Conservation (phyloP, 176 grass and related monocot species). For the Cocos nucifera region DNA sequence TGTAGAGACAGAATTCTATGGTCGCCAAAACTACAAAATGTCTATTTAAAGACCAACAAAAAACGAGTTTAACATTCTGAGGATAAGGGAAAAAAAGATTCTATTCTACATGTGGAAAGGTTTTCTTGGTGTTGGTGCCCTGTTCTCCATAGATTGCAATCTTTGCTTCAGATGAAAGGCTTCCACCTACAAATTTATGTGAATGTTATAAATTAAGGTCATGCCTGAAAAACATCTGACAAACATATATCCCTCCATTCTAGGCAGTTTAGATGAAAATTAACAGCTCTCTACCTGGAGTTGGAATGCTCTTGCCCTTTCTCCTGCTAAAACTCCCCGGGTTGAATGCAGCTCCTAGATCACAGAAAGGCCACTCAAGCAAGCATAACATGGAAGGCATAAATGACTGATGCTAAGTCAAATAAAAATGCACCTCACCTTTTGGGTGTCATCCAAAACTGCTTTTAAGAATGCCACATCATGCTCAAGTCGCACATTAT, state of each 20-base stretch:
- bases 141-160: constrained; percentile 60
- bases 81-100: too few species aligned
- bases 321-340: constrained; percentile 64
- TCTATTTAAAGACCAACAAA: too few species aligned
- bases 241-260: neutral
- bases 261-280: neutral
- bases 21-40: too few species aligned
- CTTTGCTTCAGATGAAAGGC: constrained; percentile 82
- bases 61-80: too few species aligned
- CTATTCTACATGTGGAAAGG: constrained; percentile 31
- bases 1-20: too few species aligned
- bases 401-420: too few species aligned
- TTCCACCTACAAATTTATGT: constrained; percentile 52
- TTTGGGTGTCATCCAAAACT: constrained; percentile 77
- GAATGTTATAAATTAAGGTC: neutral
- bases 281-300: constrained; percentile 48
- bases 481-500: constrained; percentile 81
- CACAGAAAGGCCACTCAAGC: neutral
- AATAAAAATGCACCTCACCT: constrained; percentile 30
- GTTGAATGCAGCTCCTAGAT: constrained; percentile 70
- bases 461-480: constrained; percentile 92
- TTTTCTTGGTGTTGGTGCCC: constrained; percentile 69
- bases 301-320: constrained; percentile 63
- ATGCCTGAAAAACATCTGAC: too few species aligned
- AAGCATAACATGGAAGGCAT: neutral